A percentile compares a stretch with the other conserved stretches of the same genome.
These are phyloP conservation scores for Saccharomycopsis microspora DNA, from an alignment of 805 yeast species.

Conservation along the genomic window DNA sequence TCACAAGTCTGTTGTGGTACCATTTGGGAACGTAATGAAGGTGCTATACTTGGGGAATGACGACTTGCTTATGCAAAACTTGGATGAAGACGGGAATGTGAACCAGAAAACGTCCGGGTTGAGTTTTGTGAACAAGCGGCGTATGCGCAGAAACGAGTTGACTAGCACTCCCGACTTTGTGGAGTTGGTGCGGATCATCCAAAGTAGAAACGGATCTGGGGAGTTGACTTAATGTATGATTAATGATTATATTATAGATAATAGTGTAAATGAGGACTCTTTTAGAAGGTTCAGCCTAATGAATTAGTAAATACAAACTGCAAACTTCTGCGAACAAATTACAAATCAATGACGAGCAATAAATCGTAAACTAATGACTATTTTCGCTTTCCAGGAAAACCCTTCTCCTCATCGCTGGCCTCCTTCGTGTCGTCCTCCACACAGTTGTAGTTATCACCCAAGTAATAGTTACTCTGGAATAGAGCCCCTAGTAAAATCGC, in stretches of 20 bases:
- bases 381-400: too few relatives aligned
- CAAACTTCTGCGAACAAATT: neutral
- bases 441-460: constrained; percentile 26
- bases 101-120: constrained; percentile 35
- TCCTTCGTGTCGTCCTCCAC: neutral
- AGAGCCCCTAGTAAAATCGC: constrained; percentile 23
- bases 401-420: constrained; percentile 1
- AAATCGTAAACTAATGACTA: too few relatives aligned
- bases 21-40: constrained; percentile 64
- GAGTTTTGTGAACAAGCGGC: constrained; percentile 40
- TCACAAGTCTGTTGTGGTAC: constrained; percentile 63
- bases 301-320: neutral
- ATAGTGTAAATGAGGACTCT: too few relatives aligned
- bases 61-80: constrained; percentile 39
- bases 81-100: constrained; percentile 25
- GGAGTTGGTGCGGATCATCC: constrained; percentile 3
- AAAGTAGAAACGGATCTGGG: neutral
- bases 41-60: constrained; percentile 68
- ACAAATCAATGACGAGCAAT: too few relatives aligned
- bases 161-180: constrained; percentile 7
- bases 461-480: constrained; percentile 25
- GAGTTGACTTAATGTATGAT: neutral
- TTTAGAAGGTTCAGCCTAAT: neutral
- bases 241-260: neutral
- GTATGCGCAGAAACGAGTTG: constrained; percentile 18